Evolutionary conservation across 345 rosid species (phyloP).

Genomic region (Turnera subulata): DNA sequence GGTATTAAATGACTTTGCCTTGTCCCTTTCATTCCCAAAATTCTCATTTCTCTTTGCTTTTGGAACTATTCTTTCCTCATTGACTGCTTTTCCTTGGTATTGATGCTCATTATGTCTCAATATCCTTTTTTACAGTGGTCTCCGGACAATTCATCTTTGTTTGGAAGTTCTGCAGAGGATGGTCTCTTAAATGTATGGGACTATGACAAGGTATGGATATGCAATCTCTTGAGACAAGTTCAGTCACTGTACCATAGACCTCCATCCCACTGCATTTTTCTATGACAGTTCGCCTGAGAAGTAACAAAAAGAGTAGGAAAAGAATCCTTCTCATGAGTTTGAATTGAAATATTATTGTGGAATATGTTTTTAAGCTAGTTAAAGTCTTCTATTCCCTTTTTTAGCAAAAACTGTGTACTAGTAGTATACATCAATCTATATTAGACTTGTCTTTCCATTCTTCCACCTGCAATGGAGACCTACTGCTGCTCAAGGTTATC

Average conservation of each 20-base stretch:
- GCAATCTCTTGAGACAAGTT: background rate
- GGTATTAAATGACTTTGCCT: constrained; percentile 27
- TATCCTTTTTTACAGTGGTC: constrained; percentile 26
- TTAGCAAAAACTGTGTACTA: too few relatives aligned
- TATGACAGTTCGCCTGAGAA: background rate
- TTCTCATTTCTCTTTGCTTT: background rate
- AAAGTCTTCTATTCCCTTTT: too few relatives aligned
- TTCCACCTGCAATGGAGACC: too few relatives aligned
- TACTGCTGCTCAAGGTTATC: too few relatives aligned
- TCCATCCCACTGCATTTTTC: too few relatives aligned
- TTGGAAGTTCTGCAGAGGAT: constrained; percentile 37
- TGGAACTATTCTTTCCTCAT: constrained; percentile 2
- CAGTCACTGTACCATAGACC: too few relatives aligned
- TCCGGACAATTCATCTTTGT: constrained; percentile 28
- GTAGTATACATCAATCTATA: too few relatives aligned
- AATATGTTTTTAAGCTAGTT: background rate
- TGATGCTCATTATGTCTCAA: background rate
- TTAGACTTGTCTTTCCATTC: too few relatives aligned
- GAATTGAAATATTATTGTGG: background rate
- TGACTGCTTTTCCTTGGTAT: too few relatives aligned
- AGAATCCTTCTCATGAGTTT: background rate
- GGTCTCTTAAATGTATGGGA: constrained; percentile 32
- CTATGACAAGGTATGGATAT: constrained; percentile 19
- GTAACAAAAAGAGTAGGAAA: background rate
- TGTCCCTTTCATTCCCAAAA: background rate